Evolutionary conservation across 2,329 filamentous ascomycete species (phyloP).

Genomic region (Colletotrichum ledebouriae): DNA sequence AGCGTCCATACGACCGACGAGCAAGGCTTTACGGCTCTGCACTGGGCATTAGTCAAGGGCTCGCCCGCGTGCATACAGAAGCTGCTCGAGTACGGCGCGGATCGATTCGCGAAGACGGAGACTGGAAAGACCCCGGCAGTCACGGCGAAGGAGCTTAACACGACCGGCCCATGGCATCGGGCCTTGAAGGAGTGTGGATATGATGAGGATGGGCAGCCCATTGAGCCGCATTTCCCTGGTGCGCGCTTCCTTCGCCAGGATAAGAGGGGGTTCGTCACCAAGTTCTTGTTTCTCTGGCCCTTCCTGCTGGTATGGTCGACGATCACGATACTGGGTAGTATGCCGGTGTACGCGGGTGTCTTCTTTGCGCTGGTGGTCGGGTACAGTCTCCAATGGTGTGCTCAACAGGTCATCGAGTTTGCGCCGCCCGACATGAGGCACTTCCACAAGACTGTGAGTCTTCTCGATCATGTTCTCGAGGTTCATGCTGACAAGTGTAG

Average conservation of each 20-base stretch:
- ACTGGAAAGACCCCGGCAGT: conserved; percentile 91
- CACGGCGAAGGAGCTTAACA: conserved; percentile 93
- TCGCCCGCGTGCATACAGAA: conserved; percentile 91
- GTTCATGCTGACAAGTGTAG: conserved; percentile 57
- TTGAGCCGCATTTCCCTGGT: conserved; percentile 77
- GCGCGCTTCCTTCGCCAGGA: conserved; percentile 82
- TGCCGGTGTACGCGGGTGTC: conserved; percentile 82
- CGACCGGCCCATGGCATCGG: conserved; percentile 82
- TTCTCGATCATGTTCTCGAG: conserved; percentile 28
- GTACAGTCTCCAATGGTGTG: conserved; percentile 81
- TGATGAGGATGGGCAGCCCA: conserved; percentile 80
- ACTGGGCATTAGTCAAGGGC: conserved; percentile 97
- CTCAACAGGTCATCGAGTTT: conserved; percentile 82
- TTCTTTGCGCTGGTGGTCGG: conserved; percentile 76
- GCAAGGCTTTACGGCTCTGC: conserved; percentile 92
- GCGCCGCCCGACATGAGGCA: conserved; percentile 90
- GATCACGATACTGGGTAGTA: conserved; percentile 78
- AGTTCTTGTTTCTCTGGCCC: conserved; percentile 92
- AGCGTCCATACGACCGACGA: conserved; percentile 93
- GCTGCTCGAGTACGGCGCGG: conserved; percentile 93
- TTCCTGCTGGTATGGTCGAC: conserved; percentile 80
- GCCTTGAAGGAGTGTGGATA: conserved; percentile 89
- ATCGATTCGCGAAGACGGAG: conserved; percentile 89
- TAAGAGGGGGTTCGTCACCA: conserved; percentile 81
- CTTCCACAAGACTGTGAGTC: conserved; percentile 86